A percentile compares a stretch with the other conserved stretches of the same genome.
Evolutionary conservation across 2,329 filamentous ascomycete genomes (phyloP).

Genomic region (Aspergillus sp.): DNA sequence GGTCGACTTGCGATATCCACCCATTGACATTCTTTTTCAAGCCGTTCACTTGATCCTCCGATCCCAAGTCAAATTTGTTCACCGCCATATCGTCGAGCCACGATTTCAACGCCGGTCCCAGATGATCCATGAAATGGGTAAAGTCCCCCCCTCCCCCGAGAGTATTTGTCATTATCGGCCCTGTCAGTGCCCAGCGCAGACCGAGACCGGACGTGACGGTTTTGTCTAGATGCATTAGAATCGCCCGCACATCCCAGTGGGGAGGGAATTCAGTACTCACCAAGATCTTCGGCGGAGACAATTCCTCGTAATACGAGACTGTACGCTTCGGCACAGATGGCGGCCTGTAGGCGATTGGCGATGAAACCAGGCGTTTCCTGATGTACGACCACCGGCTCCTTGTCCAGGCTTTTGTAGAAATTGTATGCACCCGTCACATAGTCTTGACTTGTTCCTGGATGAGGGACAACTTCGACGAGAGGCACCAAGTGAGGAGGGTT

Average conservation of each 20-base stretch:
- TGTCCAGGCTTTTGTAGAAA: slow-evolving; percentile 46
- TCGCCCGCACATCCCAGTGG: not conserved
- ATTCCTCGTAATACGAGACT: slow-evolving; percentile 38
- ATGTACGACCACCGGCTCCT: slow-evolving; percentile 43
- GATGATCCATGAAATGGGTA: slow-evolving; percentile 20
- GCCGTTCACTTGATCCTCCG: not conserved
- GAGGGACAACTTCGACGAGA: slow-evolving; percentile 16
- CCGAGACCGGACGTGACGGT: slow-evolving; percentile 20
- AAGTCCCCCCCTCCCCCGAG: slow-evolving; percentile 19
- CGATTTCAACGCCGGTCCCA: slow-evolving; percentile 16
- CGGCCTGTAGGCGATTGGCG: slow-evolving; percentile 50
- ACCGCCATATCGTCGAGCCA: slow-evolving; percentile 20
- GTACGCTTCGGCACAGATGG: slow-evolving; percentile 41
- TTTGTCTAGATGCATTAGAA: slow-evolving; percentile 6
- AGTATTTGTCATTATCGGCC: slow-evolving; percentile 19
- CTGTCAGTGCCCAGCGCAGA: slow-evolving; percentile 20
- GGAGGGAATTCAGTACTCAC: slow-evolving; percentile 4
- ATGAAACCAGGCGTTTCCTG: slow-evolving; percentile 48
- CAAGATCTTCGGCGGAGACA: slow-evolving; percentile 19
- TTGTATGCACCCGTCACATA: not conserved
- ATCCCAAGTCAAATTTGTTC: slow-evolving; percentile 10
- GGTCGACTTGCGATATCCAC: not conserved
- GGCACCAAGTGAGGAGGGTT: slow-evolving; percentile 17
- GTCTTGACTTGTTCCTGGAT: not conserved
- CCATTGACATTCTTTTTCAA: not conserved